phyloP scores from a whole-genome alignment of 495 filamentous ascomycete species.

The Hypoxylon lienhwacheense region DNA sequence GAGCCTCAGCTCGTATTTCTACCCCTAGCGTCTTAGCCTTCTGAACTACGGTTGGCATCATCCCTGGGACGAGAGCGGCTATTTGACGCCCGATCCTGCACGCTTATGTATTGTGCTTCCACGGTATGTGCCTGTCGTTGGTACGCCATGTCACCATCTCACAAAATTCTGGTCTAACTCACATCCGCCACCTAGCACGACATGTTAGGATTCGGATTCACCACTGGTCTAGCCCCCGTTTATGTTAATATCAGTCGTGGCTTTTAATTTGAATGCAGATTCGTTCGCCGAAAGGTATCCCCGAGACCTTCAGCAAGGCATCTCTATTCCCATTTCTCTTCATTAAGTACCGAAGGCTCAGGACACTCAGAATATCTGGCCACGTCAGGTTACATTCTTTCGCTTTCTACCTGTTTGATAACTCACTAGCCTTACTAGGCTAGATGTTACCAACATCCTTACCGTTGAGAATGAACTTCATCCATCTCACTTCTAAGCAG shows the following conservation, averaged over 20 bases:
- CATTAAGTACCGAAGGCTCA: too few species aligned
- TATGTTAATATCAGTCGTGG: neutral
- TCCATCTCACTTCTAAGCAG: conserved; percentile 51
- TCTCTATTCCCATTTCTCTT: neutral
- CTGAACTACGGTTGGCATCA: conserved; percentile 17
- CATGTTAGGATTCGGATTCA: conserved; percentile 2
- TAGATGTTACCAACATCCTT: conserved; percentile 35
- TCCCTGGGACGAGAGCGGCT: conserved; percentile 26
- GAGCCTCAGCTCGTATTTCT: conserved; percentile 36
- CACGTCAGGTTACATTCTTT: neutral
- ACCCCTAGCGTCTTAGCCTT: conserved; percentile 24
- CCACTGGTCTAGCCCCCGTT: conserved; percentile 3
- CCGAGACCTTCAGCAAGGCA: conserved; percentile 5
- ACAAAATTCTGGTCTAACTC: conserved; percentile 18
- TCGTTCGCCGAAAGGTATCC: conserved; percentile 16
- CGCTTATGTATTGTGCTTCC: conserved; percentile 23
- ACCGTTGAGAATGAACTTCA: conserved; percentile 49
- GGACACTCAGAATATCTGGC: too few species aligned
- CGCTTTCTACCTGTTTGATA: neutral
- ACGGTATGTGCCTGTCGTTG: conserved; percentile 7
- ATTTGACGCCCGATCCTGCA: conserved; percentile 31
- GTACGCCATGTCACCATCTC: conserved; percentile 16
- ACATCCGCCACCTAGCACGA: conserved; percentile 7
- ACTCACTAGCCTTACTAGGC: neutral
- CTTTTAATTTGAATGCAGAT: neutral